phyloP scores from a whole-genome alignment of 345 rosid genomes.

The Pseudoturritis turrita region DNA sequence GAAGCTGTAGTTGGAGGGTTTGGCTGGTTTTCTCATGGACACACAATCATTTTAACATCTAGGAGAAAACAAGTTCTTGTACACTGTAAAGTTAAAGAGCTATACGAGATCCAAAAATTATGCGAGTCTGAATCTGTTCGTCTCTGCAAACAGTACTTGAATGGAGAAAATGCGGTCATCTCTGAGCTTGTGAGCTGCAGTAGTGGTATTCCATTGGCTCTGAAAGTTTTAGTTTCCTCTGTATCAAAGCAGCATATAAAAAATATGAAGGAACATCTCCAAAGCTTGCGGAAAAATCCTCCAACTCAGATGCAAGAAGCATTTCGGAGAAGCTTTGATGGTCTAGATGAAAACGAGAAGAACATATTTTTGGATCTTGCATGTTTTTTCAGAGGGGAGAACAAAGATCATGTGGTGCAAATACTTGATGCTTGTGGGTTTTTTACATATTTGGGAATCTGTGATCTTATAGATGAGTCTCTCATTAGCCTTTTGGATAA shows the following conservation, averaged over 20 bases:
- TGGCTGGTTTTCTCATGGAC: slow-evolving; percentile 30
- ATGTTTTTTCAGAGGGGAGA: slow-evolving; percentile 27
- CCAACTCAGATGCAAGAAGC: slow-evolving; percentile 15
- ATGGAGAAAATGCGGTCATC: background rate
- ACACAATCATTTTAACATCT: slow-evolving; percentile 18
- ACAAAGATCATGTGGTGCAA: slow-evolving; percentile 18
- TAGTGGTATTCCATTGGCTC: slow-evolving; percentile 23
- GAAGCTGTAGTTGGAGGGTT: slow-evolving; percentile 27
- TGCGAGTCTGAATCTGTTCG: background rate
- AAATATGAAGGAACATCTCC: slow-evolving; percentile 8
- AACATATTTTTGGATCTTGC: slow-evolving; percentile 34
- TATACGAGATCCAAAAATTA: background rate
- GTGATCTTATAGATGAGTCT: slow-evolving; percentile 30
- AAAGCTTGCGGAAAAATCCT: background rate
- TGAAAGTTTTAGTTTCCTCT: background rate
- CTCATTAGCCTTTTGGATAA: slow-evolving; percentile 12
- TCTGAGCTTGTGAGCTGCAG: background rate
- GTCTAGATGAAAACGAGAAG: slow-evolving; percentile 24
- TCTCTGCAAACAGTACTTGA: background rate
- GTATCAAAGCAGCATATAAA: slow-evolving; percentile 1
- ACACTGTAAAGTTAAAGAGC: slow-evolving; percentile 15
- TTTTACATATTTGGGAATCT: slow-evolving; percentile 20
- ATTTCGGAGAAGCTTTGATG: slow-evolving; percentile 33
- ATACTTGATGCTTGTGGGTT: slow-evolving; percentile 30
- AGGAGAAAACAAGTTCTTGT: slow-evolving; percentile 28